Evolutionary conservation across 108 stramenopile genomes (phyloP), one percentile per base, ranked within the genome.

Genomic region (Nitzschia inconspicua): DNA sequence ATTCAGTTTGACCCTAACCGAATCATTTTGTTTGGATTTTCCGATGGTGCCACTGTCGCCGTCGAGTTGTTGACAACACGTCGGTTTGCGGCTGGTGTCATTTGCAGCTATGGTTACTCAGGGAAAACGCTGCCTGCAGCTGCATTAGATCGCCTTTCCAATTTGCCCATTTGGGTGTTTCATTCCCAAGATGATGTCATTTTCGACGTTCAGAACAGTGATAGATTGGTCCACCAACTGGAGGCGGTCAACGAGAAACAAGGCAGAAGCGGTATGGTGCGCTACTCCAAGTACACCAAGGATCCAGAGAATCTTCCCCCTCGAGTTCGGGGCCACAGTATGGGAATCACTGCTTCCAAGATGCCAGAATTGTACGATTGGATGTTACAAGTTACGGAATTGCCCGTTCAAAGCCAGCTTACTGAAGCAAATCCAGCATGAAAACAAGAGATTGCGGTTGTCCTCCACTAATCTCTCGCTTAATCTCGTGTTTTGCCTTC

Each of bases 121-220:
- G 90, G 90, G 3, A 43, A 41, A 26, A 49, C 66, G 3, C 57
- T 92, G 28, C 86, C 90, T 28, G 32, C 31, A 11, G 24, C 70
- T 54, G 90, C 86, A 3, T 19, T 83, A 43, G 79, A 88, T 34
- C 53, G 84, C 55, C 46, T 92, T 23, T 22, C 64, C 30, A 76
- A 69, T 13, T 47, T 79, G 25, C 83, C 86, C 13, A 72, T 92
- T 14, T 88, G 86, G 86, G 74, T 76, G 1, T 92, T 86, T 72
- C 90, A 92, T 68, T 86, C 85, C 10, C 60, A 71, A 23, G 83
- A 82, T 42, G 90, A 92, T 73, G 86, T 78, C 10, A 83, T 83
- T 37, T 83, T 83, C 57, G 70, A 77, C 13, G 74, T 78, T 3
- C 25, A 16, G 11, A 72, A 65, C 44, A 78, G 77, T 50, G 82